phyloP scores from a whole-genome alignment of 176 grass and related monocot genomes.

The Aechmea fasciata region DNA sequence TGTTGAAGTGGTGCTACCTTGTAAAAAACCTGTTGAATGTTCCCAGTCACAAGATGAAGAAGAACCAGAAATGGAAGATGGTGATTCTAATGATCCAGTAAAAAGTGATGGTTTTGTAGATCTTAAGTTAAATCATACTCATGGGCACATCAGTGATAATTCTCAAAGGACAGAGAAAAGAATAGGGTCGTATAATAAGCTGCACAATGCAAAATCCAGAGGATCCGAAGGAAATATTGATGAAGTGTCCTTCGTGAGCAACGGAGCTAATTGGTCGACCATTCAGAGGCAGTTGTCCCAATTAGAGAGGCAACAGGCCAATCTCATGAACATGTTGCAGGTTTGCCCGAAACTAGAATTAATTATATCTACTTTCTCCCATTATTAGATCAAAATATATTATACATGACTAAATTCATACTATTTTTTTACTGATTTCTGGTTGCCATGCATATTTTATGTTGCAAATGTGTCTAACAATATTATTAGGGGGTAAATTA shows the following conservation, averaged over 20 bases:
- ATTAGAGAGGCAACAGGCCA: conserved; percentile 86
- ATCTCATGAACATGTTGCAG: conserved; percentile 98
- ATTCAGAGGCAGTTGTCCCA: conserved; percentile 84
- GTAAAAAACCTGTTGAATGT: conserved; percentile 15
- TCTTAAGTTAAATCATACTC: conserved; percentile 34
- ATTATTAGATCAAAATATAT: no score
- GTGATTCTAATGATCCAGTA: conserved; percentile 34
- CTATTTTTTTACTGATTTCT: no score
- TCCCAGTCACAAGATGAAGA: conserved; percentile 53
- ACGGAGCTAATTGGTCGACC: conserved; percentile 46
- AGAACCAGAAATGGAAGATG: conserved; percentile 27
- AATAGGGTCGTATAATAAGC: conserved; percentile 1
- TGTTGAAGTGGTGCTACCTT: conserved; percentile 78
- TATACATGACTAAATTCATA: no score
- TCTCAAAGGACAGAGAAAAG: conserved; percentile 50
- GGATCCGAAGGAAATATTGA: conserved; percentile 50
- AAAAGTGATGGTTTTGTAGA: conserved; percentile 38
- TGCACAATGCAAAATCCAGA: conserved; percentile 24
- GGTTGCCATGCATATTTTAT: no score
- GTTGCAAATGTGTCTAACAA: no score
- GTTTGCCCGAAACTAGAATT: conserved; percentile 20
- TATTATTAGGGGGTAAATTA: no score
- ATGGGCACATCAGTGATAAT: conserved; percentile 21
- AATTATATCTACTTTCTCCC: neutral
- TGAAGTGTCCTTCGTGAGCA: conserved; percentile 26